Base-by-base conservation (phyloP, 2,329 filamentous ascomycete genomes). In the Xylaria sp. region DNA sequence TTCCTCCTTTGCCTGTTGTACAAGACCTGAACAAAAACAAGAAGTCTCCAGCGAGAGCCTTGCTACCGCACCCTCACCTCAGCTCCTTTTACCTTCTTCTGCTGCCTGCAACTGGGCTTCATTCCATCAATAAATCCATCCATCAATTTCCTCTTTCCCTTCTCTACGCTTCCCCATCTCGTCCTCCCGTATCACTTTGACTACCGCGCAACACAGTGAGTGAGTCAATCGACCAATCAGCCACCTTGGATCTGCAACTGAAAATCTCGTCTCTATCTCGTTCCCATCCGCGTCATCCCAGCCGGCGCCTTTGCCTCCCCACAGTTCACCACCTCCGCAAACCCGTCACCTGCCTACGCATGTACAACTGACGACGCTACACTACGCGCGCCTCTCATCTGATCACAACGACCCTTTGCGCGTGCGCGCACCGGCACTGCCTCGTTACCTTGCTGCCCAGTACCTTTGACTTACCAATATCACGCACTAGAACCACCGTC, bases 381-480 rank as follows among this genome's bases (percentile, higher is more conserved):
- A 62, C 44, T 37, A n/a, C 34, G 55, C 66, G 54, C 65, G 68
- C 54, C 6, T 64, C 41, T 28, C 41, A 28, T 39, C 46, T 67
- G 57, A 34, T 25, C 70, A 63, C 52, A 20, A 46, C 48, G 46
- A 39, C n/a, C 44, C 20, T 41, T 56, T 6, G 34, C 7, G 34
- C 34, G 13, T 48, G 56, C 32, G 62, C 70, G 68, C 71, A 68
- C 69, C 57, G 23, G 66, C 70, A 70, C 68, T 59, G 20, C 68
- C 41, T 64, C 56, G 18, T 8, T 55, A 9, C 1, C 28, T 64
- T 58, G 18, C 18, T 55, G 3, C 2, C 28, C 2, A 18, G 6
- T 54, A 57, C 41, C 9, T 65, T 65, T 28, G 66, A 66, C 75
- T 75, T 68, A 74, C 69, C 60, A 8, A 55, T 20, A 71, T 71